Conservation (phyloP, 2,329 filamentous ascomycete genomes). For the Cladobotryum mycophilum region DNA sequence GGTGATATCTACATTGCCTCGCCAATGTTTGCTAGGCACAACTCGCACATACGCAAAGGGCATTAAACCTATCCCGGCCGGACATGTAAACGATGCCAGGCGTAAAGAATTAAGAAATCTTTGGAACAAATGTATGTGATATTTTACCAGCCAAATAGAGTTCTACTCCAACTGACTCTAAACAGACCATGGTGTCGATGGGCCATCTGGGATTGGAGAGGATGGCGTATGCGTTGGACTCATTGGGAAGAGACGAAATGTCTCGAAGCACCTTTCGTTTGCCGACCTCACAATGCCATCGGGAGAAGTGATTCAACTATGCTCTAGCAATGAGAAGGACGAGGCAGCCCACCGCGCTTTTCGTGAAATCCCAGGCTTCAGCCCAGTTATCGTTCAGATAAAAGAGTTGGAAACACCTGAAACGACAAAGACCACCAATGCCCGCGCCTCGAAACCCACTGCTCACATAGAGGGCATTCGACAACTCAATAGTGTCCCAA, state of each 20-base stretch:
- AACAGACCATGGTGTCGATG: constrained; percentile 23
- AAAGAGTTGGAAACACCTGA: constrained; percentile 21
- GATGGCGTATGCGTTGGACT: constrained; percentile 49
- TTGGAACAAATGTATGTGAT: constrained; percentile 27
- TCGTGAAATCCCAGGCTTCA: constrained; percentile 41
- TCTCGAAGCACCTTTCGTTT: constrained; percentile 66
- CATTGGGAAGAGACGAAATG: constrained; percentile 59
- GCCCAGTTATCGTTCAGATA: constrained; percentile 46
- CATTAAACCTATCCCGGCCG: background rate
- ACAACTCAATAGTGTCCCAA: constrained; percentile 31
- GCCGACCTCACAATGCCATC: constrained; percentile 44
- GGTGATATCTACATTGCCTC: constrained; percentile 1
- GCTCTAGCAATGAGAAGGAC: constrained; percentile 33
- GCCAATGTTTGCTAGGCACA: constrained; percentile 13
- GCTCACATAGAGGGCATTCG: constrained; percentile 55
- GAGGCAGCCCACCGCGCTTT: constrained; percentile 36
- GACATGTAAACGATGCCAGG: constrained; percentile 10
- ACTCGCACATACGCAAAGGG: constrained; percentile 4
- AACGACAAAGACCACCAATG: constrained; percentile 17
- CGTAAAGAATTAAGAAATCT: constrained; percentile 20
- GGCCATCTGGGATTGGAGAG: constrained; percentile 14
- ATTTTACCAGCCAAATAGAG: background rate
- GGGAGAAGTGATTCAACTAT: constrained; percentile 39
- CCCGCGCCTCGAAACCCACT: constrained; percentile 40
- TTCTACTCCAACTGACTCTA: background rate